A percentile compares a stretch with the other conserved stretches of the same genome.
These are phyloP conservation scores for Fusarium sp. DNA, from an alignment of 2,329 filamentous ascomycete species.

Conservation along the genomic window DNA sequence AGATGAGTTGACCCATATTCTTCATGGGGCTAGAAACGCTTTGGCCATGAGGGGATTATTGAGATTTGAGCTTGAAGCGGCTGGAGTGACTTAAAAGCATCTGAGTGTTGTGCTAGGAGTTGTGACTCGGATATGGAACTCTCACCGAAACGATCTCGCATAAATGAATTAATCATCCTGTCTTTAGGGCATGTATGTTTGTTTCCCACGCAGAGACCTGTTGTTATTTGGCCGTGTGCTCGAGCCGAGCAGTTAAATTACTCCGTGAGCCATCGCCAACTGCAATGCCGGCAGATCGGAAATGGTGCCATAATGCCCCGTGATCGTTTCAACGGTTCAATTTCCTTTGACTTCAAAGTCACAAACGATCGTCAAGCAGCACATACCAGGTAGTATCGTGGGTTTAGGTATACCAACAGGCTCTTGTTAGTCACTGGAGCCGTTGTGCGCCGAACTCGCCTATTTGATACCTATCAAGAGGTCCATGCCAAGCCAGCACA, in stretches of 20 bases:
- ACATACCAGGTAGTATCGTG: constrained; percentile 14
- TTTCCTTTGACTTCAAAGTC: constrained; percentile 20
- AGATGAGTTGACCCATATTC: constrained; percentile 25
- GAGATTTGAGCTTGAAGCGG: not conserved
- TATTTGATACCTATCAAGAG: constrained; percentile 18
- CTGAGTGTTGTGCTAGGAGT: not conserved
- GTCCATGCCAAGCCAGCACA: constrained; percentile 12
- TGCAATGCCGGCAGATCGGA: constrained; percentile 3
- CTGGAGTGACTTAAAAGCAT: not conserved
- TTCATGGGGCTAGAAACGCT: constrained; percentile 11
- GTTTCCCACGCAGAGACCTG: not conserved
- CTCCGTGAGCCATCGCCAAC: not conserved
- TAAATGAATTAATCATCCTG: not conserved
- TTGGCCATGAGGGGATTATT: constrained; percentile 34
- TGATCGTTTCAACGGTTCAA: constrained; percentile 22
- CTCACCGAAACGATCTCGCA: constrained; percentile 5
- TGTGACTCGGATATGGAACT: not conserved
- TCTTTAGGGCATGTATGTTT: not conserved
- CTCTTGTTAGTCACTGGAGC: not conserved
- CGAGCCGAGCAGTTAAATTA: not conserved
- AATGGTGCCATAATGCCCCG: constrained; percentile 31
- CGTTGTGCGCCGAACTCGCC: constrained; percentile 27
- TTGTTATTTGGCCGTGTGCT: not conserved
- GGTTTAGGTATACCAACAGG: not conserved
- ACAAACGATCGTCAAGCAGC: constrained; percentile 9